Percentiles rank a stretch among this genome's conserved stretches.
Conservation (phyloP, 2,329 filamentous ascomycete species). For the Dactylellina leptospora region DNA sequence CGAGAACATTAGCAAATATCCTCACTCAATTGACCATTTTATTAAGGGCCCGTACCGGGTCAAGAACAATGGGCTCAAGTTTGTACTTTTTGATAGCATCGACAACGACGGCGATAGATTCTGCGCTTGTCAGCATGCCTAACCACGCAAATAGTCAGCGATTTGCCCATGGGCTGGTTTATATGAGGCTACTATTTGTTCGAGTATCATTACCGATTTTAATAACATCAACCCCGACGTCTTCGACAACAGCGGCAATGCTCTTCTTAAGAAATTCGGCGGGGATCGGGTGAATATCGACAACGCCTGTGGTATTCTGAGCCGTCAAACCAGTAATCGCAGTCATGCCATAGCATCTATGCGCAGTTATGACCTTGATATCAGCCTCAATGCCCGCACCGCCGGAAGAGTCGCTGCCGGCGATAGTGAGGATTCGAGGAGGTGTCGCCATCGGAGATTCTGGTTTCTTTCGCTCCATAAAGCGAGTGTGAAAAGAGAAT, state of each 20-base stretch:
- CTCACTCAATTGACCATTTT: too few relatives aligned
- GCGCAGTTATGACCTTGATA: constrained; percentile 90
- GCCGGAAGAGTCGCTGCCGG: constrained; percentile 88
- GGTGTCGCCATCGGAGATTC: constrained; percentile 10
- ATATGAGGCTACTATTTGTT: background rate
- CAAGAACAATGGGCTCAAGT: constrained; percentile 71
- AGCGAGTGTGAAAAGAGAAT: too few relatives aligned
- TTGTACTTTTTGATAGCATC: constrained; percentile 69
- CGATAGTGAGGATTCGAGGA: constrained; percentile 77
- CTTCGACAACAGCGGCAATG: constrained; percentile 82
- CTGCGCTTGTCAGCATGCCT: constrained; percentile 84
- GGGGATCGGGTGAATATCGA: constrained; percentile 81
- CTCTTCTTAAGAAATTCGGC: constrained; percentile 81
- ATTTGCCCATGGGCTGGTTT: too few relatives aligned
- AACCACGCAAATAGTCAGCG: too few relatives aligned
- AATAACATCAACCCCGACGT: constrained; percentile 87
- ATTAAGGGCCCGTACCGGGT: constrained; percentile 70
- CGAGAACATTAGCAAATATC: constrained; percentile 27
- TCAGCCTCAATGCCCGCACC: constrained; percentile 96
- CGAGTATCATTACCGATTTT: constrained; percentile 75
- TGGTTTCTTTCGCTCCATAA: too few relatives aligned
- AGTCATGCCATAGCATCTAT: constrained; percentile 95
- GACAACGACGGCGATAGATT: constrained; percentile 74
- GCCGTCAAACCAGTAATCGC: constrained; percentile 95
- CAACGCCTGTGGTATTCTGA: constrained; percentile 88